phyloP scores from a whole-genome alignment of 2,329 filamentous ascomycete genomes.

The Aspergillus latus region DNA sequence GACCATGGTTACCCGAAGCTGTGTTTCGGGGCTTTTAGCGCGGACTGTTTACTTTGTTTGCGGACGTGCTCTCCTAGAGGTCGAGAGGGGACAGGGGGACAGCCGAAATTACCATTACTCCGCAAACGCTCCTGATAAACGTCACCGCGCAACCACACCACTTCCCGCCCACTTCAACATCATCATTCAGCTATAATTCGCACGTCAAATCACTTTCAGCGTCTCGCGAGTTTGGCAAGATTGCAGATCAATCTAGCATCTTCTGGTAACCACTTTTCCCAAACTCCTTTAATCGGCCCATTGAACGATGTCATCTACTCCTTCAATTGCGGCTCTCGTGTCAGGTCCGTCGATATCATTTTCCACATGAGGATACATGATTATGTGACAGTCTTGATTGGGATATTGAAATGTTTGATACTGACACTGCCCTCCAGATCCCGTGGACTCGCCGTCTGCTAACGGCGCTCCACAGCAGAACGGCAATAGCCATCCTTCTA shows the following conservation, averaged over 20 bases:
- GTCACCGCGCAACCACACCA: constrained; percentile 34
- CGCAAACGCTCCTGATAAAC: constrained; percentile 30
- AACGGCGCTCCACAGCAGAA: constrained; percentile 6
- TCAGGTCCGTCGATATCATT: constrained; percentile 26
- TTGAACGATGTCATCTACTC: constrained; percentile 29
- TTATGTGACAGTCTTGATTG: background rate
- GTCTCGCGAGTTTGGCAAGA: constrained; percentile 4
- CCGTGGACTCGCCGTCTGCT: constrained; percentile 4
- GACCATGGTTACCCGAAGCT: constrained; percentile 17
- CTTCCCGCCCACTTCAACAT: constrained; percentile 20
- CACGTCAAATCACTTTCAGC: constrained; percentile 4
- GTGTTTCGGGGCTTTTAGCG: constrained; percentile 13
- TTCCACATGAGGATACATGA: background rate
- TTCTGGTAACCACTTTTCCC: background rate
- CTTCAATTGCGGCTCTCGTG: constrained; percentile 16
- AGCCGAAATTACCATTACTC: constrained; percentile 24
- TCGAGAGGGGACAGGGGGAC: constrained; percentile 3
- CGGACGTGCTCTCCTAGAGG: constrained; percentile 1
- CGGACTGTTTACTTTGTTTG: background rate
- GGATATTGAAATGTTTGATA: background rate
- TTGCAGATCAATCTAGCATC: too few relatives aligned
- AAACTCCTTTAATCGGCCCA: constrained; percentile 15
- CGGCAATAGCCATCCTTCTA: constrained; percentile 6
- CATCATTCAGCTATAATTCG: constrained; percentile 15
- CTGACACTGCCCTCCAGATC: constrained; percentile 22